These are phyloP conservation scores for Globisporangium yorkense DNA, from an alignment of 352 stramenopile genomes.

Conservation along the genomic window DNA sequence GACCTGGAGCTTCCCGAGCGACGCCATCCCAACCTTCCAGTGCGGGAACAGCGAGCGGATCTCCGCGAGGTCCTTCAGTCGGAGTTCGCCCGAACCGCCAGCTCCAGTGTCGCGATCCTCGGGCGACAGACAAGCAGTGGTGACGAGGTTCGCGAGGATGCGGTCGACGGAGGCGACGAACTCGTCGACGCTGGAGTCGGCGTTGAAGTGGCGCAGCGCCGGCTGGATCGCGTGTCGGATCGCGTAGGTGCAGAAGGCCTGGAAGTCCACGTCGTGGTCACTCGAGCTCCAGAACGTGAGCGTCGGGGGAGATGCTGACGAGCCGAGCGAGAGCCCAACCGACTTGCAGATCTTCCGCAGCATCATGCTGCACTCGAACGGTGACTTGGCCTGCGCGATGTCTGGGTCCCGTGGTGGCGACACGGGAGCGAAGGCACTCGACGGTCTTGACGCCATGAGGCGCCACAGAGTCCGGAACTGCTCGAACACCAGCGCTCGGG, in stretches of 20 bases:
- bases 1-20: constrained; percentile 8
- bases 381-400: constrained; percentile 18
- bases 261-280: constrained; percentile 32
- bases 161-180: constrained; percentile 38
- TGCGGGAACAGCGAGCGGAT: constrained; percentile 35
- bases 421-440: background rate
- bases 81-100: background rate
- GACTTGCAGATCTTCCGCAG: constrained; percentile 56
- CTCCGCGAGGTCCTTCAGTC: constrained; percentile 37
- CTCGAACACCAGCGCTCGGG: constrained; percentile 22
- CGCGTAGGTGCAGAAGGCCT: constrained; percentile 40
- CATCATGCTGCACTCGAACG: constrained; percentile 48
- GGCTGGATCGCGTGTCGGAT: constrained; percentile 41
- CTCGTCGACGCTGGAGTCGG: constrained; percentile 32
- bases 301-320: constrained; percentile 9
- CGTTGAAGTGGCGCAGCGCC: constrained; percentile 41
- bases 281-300: constrained; percentile 22
- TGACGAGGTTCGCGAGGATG: constrained; percentile 36
- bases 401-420: background rate
- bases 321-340: constrained; percentile 31
- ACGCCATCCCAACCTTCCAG: constrained; percentile 30
- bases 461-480: constrained; percentile 37
- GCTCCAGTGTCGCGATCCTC: background rate
- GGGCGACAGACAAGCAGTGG: background rate
- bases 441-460: constrained; percentile 23